Percentiles rank a stretch among this genome's conserved stretches.
Conservation (phyloP, 176 grass and related monocot genomes). For the Oryza meridionalis region DNA sequence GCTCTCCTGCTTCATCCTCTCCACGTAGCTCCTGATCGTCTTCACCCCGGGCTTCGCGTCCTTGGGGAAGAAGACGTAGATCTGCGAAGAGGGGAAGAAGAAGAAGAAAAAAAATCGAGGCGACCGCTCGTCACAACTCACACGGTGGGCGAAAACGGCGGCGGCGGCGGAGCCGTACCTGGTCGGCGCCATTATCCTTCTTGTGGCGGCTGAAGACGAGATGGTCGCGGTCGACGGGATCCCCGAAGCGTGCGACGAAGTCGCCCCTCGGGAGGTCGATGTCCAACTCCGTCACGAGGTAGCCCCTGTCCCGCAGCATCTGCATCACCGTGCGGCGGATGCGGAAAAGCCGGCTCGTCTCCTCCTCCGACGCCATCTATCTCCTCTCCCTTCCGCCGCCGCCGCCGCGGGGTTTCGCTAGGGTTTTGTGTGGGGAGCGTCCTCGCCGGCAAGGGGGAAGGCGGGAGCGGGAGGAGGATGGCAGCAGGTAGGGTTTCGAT, state of each 20-base stretch:
- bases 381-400: not conserved
- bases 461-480: not conserved
- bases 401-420: not conserved
- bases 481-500: conserved; percentile 38
- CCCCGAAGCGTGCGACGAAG: conserved; percentile 53
- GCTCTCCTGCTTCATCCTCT: conserved; percentile 79
- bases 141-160: not conserved
- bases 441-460: not conserved
- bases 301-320: conserved; percentile 77
- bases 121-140: not conserved
- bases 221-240: conserved; percentile 52
- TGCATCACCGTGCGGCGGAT: conserved; percentile 73
- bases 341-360: conserved; percentile 59
- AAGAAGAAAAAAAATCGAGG: not conserved
- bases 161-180: conserved; percentile 39
- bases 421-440: too few relatives aligned
- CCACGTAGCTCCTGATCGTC: conserved; percentile 74
- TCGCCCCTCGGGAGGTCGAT: conserved; percentile 33
- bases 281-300: conserved; percentile 31
- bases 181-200: conserved; percentile 22
- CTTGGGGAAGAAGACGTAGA: conserved; percentile 77
- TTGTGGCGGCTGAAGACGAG: conserved; percentile 26
- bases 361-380: conserved; percentile 75
- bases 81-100: conserved; percentile 21
- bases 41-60: conserved; percentile 78